phyloP scores from a whole-genome alignment of 345 rosid genomes.

The Turritis glabra region DNA sequence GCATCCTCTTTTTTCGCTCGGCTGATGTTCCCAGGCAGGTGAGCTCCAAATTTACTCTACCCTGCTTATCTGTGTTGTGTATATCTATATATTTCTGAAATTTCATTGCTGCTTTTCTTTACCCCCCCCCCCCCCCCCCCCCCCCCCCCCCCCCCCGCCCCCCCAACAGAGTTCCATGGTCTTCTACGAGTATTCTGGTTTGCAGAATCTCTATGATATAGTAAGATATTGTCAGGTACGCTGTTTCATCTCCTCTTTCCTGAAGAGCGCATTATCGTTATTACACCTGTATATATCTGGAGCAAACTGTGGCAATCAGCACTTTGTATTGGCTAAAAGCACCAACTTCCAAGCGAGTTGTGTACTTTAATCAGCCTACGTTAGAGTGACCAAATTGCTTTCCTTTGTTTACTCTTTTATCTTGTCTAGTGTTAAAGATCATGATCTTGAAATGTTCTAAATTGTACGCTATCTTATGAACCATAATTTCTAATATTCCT shows the following conservation, averaged over 20 bases:
- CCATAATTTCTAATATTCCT: background rate
- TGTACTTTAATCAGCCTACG: background rate
- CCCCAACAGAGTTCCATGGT: conserved; percentile 91
- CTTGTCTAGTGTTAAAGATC: conserved; percentile 2
- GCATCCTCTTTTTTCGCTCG: conserved; percentile 78
- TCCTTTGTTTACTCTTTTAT: background rate
- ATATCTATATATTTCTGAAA: background rate
- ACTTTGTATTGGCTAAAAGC: background rate
- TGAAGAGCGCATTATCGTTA: background rate
- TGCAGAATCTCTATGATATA: conserved; percentile 89
- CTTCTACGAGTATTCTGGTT: conserved; percentile 90
- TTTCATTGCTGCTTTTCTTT: conserved; percentile 15
- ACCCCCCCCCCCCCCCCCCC: conserved; percentile 31
- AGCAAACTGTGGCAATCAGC: conserved; percentile 12
- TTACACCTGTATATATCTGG: background rate
- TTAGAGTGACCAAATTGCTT: background rate
- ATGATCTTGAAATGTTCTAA: background rate
- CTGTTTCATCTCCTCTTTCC: background rate
- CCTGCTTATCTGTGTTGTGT: conserved; percentile 1
- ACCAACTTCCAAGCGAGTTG: conserved; percentile 2
- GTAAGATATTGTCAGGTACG: conserved; percentile 92
- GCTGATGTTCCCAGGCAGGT: conserved; percentile 97
- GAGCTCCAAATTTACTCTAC: conserved; percentile 15
- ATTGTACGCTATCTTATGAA: background rate
- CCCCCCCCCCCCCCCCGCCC: conserved; percentile 31